Evolutionary conservation across 257 asterid genomes (phyloP).

Genomic region (Salvia rosmarinus): DNA sequence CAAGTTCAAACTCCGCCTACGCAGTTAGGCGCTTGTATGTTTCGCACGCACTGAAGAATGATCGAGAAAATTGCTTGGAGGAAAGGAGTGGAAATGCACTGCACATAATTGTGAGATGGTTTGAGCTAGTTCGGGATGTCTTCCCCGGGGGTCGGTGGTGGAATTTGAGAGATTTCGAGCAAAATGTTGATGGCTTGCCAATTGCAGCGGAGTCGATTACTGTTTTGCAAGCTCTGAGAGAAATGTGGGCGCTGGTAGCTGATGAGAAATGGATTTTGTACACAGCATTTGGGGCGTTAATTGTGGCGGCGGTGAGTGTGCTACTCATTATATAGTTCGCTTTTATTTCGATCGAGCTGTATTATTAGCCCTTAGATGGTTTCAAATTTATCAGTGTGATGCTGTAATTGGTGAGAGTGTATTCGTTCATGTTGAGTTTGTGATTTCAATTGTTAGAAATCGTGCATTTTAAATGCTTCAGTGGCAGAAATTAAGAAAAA

Average conservation of each 20-base stretch:
- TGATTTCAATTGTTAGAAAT: neutral
- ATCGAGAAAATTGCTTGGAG: conserved; percentile 17
- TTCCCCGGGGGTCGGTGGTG: conserved; percentile 57
- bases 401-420: conserved; percentile 2
- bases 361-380: conserved; percentile 9
- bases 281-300: conserved; percentile 47
- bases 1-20: neutral
- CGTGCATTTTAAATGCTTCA: conserved; percentile 22
- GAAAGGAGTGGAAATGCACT: conserved; percentile 21
- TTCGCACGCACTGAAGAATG: conserved; percentile 28
- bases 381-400: neutral
- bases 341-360: neutral
- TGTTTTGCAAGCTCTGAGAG: conserved; percentile 43
- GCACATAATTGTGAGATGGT: conserved; percentile 34
- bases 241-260: conserved; percentile 50
- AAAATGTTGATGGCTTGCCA: conserved; percentile 23
- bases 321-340: neutral
- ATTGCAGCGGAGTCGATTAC: conserved; percentile 36
- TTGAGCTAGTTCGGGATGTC: conserved; percentile 26
- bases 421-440: conserved; percentile 3
- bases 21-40: neutral
- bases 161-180: conserved; percentile 39
- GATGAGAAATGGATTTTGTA: conserved; percentile 52
- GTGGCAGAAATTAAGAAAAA: neutral
- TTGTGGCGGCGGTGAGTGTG: conserved; percentile 52